Base-by-base conservation (phyloP, 2,329 filamentous ascomycete genomes). In the Dendryphion nanum region DNA sequence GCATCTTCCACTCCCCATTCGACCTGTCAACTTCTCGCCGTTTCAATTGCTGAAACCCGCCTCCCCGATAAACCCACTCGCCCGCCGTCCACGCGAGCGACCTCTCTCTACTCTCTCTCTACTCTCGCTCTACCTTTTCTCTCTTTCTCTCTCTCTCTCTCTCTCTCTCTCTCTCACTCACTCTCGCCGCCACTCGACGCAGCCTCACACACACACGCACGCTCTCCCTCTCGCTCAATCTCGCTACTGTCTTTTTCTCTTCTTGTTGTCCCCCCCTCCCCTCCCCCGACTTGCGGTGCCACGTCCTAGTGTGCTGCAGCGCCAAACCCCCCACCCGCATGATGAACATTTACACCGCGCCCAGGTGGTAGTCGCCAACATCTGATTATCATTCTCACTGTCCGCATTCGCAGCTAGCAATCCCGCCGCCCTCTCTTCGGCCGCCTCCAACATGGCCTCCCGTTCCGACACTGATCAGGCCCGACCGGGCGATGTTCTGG, bases 401-500 rank as follows among this genome's bases (percentile, higher is more conserved):
- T 8, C 23, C n/a, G 10, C 23, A 3, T n/a, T n/a, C 3, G 23
- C 10, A 26, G 10, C 23, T 26, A 8, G 10, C 2, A 2, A 8
- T 26, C 23, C 23, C 23, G 10, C 23, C 23, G n/a, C 23, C n/a
- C 23, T 37, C 35, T 33, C 23, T 18, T 29, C 35, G 30, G 17
- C 45, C 26, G 17, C 37, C 33, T 34, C 40, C 41, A 42, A 34
- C 45, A 64, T 64, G 62, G 57, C 61, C 17, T 40, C 59, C 35
- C 50, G 59, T 43, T 55, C 54, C 21, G 55, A 70, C 41, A 67
- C 64, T 44, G 68, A 73, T 44, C 51, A 74, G 71, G 63, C 81
- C 79, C 56, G 78, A 18, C 71, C 79, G 47, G 83, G 83, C 63
- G 82, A 86, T 55, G 77, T 81, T 38, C 69, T 87, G 52, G 64